Evolutionary conservation across 2,329 filamentous ascomycete species (phyloP), one percentile per base, ranked within the genome.

Genomic region (Drechslera avenae): DNA sequence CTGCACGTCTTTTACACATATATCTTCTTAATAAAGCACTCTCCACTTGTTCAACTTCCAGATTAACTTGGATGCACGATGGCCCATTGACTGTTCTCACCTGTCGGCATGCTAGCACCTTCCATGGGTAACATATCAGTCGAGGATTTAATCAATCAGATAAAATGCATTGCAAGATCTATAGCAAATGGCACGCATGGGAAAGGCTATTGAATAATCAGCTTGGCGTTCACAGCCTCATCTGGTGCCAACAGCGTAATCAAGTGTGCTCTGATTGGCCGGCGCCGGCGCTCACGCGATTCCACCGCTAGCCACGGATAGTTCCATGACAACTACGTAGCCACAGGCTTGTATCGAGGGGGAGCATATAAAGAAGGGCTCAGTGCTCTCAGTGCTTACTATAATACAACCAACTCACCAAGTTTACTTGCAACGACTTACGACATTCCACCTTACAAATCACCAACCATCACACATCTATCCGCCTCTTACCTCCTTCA

Each of bases 181-280:
- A 35, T 48, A 60, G 50, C 64, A 58, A 68, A 67, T 69, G 34
- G 37, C 21, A 56, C 26, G 8, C 34, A 35, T 45, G 34, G 36
- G 18, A 64, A 61, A 57, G 49, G 39, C 33, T 40, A 52, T 28
- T 64, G 56, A 60, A 59, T 62, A 56, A 60, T 37, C 58, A 39
- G 60, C 50, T 61, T 63, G 64, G 64, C 60, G 51, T 57, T 30
- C 46, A 32, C 46, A 57, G 58, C 49, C 53, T 62, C 52, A 44
- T 31, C 34, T 30, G 42, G 32, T 39, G 44, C 31, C 45, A 49
- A 49, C 46, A 41, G 59, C 46, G 67, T 69, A 69, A 70, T 69
- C 66, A 70, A 28, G 39, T n/a, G 35, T 18, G 42, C 37, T 59
- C 47, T 71, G 62, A 71, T 71, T 71, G 67, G 67, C 40, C 39